These are phyloP conservation scores for Buddleja alternifolia DNA, from an alignment of 257 asterid genomes.

Conservation along the genomic window DNA sequence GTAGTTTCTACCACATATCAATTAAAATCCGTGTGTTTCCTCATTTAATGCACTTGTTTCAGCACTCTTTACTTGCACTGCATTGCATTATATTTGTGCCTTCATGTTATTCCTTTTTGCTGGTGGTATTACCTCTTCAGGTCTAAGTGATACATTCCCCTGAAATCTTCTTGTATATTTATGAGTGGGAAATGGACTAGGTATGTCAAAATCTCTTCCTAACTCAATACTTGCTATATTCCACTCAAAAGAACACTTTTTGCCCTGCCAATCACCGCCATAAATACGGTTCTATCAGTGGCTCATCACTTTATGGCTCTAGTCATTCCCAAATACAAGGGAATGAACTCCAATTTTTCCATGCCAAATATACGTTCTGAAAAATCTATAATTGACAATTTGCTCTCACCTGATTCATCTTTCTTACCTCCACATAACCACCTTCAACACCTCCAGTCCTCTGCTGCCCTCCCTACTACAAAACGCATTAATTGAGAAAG, in stretches of 20 bases:
- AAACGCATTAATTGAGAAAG: neutral
- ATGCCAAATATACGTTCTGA: neutral
- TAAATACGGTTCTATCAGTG: neutral
- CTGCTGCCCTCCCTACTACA: neutral
- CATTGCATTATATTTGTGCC: neutral
- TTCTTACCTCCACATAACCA: neutral
- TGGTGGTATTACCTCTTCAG: neutral
- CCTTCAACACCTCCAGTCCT: neutral
- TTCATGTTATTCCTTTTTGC: neutral
- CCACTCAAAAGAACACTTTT: neutral
- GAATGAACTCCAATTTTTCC: neutral
- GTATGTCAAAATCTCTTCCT: neutral
- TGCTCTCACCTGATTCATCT: neutral
- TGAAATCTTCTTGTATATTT: neutral
- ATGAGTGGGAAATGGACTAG: conserved; percentile 4
- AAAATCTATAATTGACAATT: neutral
- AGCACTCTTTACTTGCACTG: neutral
- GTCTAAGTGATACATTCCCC: neutral
- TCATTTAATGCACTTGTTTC: neutral
- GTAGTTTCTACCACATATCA: neutral
- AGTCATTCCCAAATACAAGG: neutral
- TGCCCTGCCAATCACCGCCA: neutral
- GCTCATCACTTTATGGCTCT: neutral
- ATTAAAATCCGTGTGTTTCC: neutral
- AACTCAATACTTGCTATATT: neutral